Evolutionary conservation across 2,329 filamentous ascomycete genomes (phyloP).

Genomic region (Atkinsonella texensis): DNA sequence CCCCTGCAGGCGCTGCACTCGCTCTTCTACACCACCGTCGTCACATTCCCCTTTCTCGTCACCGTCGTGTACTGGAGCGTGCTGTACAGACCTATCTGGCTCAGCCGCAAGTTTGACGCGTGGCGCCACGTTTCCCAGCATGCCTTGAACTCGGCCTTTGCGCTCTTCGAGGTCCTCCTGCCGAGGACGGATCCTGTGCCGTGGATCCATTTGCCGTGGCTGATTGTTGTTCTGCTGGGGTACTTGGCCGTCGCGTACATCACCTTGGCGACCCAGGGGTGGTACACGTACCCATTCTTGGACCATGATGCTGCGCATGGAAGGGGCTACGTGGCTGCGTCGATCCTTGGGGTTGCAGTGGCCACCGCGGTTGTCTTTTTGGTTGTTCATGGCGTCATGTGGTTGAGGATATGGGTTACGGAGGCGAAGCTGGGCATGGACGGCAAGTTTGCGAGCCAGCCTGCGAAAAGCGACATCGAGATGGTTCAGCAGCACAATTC

Average conservation of each 20-base stretch:
- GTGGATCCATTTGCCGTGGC: constrained; percentile 53
- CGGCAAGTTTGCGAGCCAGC: constrained; percentile 27
- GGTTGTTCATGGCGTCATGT: constrained; percentile 37
- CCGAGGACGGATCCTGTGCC: constrained; percentile 48
- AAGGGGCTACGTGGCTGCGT: constrained; percentile 43
- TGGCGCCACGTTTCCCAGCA: constrained; percentile 66
- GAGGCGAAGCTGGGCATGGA: constrained; percentile 32
- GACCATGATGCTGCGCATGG: constrained; percentile 43
- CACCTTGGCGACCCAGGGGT: constrained; percentile 54
- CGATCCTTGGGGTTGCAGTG: constrained; percentile 47
- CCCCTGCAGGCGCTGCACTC: constrained; percentile 52
- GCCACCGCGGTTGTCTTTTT: constrained; percentile 41
- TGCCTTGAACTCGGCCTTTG: constrained; percentile 59
- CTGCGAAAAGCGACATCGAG: constrained; percentile 15
- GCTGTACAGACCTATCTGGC: constrained; percentile 42
- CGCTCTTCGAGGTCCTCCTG: constrained; percentile 62
- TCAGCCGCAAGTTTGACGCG: constrained; percentile 33
- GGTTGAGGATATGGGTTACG: constrained; percentile 36
- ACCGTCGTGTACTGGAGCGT: constrained; percentile 60
- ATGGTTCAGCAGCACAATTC: constrained; percentile 5
- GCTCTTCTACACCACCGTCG: constrained; percentile 50
- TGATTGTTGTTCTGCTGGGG: constrained; percentile 56
- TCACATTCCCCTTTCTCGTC: constrained; percentile 55
- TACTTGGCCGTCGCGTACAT: constrained; percentile 68
- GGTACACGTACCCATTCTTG: constrained; percentile 73